Evolutionary conservation across 805 yeast genomes (phyloP).

Genomic region (Yarrowia sp.): DNA sequence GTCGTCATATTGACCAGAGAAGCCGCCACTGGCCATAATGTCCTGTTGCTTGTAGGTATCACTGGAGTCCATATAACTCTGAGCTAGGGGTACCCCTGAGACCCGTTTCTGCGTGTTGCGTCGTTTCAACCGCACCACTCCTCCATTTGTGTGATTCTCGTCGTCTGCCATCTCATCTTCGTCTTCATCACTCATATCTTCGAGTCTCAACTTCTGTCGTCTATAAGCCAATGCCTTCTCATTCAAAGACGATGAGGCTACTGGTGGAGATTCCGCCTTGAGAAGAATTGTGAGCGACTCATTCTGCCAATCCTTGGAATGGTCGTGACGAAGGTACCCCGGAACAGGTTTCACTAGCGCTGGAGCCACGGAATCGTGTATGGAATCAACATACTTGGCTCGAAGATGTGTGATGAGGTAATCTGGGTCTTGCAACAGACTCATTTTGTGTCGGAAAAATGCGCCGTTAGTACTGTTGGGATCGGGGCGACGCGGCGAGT

Average conservation of each 20-base stretch:
- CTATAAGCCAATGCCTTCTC: conserved; percentile 31
- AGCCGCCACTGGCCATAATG: conserved; percentile 17
- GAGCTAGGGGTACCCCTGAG: conserved; percentile 26
- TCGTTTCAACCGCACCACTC: conserved; percentile 20
- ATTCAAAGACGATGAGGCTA: conserved; percentile 42
- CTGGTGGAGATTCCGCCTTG: conserved; percentile 45
- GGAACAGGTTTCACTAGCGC: conserved; percentile 44
- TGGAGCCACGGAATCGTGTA: conserved; percentile 47
- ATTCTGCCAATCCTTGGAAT: conserved; percentile 29
- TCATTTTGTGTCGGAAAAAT: conserved; percentile 3
- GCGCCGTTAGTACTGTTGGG: not conserved
- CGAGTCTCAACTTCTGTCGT: conserved; percentile 22
- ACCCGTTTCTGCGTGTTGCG: conserved; percentile 23
- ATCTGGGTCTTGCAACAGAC: conserved; percentile 39
- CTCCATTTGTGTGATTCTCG: conserved; percentile 32
- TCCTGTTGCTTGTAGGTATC: conserved; percentile 27
- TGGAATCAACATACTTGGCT: conserved; percentile 46
- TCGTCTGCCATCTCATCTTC: conserved; percentile 35
- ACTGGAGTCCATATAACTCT: conserved; percentile 31
- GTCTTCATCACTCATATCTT: conserved; percentile 18
- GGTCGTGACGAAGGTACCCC: conserved; percentile 34
- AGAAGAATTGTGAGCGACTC: conserved; percentile 30
- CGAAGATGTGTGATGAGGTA: conserved; percentile 48
- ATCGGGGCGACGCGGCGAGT: not conserved
- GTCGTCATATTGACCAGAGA: conserved; percentile 33